Percentiles rank a stretch among this genome's conserved stretches.
These are phyloP conservation scores for Diddensiella santjacobensis DNA, from an alignment of 805 yeast genomes.

Conservation along the genomic window DNA sequence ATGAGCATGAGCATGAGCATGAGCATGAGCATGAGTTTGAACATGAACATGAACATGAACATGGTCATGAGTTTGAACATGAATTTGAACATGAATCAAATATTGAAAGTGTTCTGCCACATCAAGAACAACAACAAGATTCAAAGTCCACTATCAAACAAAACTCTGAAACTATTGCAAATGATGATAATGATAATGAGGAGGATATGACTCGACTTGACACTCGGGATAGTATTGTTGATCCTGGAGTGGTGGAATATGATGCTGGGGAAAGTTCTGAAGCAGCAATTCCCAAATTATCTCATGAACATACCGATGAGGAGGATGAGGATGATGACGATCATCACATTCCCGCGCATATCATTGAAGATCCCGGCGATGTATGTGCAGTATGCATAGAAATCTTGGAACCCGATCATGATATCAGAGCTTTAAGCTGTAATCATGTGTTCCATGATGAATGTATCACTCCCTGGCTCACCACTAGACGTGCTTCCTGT, in stretches of 20 bases:
- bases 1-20: not conserved
- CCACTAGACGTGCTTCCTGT: conserved; percentile 70
- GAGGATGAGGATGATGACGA: conserved; percentile 6
- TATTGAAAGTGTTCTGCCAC: not conserved
- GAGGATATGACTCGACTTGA: conserved; percentile 7
- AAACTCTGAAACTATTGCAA: not conserved
- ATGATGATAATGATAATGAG: not conserved
- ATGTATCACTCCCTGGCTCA: conserved; percentile 81
- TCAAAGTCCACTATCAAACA: not conserved
- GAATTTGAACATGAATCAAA: not conserved
- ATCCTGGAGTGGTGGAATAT: conserved; percentile 1
- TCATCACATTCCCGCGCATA: conserved; percentile 11
- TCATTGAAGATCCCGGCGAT: conserved; percentile 37
- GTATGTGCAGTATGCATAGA: conserved; percentile 79
- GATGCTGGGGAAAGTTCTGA: not conserved
- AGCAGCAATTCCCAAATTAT: not conserved
- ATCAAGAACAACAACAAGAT: not conserved
- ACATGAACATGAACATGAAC: conserved; percentile 1
- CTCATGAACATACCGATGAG: conserved; percentile 6
- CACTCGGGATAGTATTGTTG: not conserved
- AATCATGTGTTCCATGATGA: conserved; percentile 79
- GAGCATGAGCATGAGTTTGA: not conserved
- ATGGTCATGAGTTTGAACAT: not conserved
- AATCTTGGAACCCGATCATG: conserved; percentile 54
- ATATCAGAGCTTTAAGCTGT: conserved; percentile 70